Conservation (phyloP, 192 early-diverging fungal genomes). For the Backusella mclennaniae region DNA sequence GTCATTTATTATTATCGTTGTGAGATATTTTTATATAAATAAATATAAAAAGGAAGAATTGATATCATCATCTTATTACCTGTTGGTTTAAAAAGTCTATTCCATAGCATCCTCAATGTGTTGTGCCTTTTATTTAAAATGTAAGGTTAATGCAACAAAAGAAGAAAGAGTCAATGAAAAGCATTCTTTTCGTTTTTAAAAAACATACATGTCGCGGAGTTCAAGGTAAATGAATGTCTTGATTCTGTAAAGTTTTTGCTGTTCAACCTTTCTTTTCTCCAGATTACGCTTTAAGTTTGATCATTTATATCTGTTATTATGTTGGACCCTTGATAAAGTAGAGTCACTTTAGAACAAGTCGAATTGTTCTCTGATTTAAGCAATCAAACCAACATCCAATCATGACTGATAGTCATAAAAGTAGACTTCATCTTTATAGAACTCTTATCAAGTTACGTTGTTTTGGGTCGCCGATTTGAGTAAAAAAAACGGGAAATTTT, state of each 20-base stretch:
- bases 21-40: too few relatives aligned
- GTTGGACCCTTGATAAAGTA: too few relatives aligned
- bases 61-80: not conserved
- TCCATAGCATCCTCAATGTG: not conserved
- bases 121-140: not conserved
- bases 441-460: not conserved
- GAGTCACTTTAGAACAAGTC: too few relatives aligned
- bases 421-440: not conserved
- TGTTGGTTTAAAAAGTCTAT: not conserved
- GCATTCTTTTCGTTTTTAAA: not conserved
- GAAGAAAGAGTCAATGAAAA: not conserved
- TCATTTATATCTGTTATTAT: too few relatives aligned
- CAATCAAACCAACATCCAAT: too few relatives aligned
- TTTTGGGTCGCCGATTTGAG: too few relatives aligned
- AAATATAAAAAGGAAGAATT: too few relatives aligned
- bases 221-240: not conserved
- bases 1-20: too few relatives aligned
- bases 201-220: not conserved
- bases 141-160: not conserved
- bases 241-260: not conserved
- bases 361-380: too few relatives aligned
- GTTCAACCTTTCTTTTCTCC: not conserved
- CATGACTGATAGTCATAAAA: too few relatives aligned
- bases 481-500: too few relatives aligned
- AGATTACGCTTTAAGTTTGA: too few relatives aligned